A percentile compares a stretch with the other conserved stretches of the same genome.
These are phyloP conservation scores for Tulasnella sp. DNA, from an alignment of 768 basidiomycete genomes.

Conservation along the genomic window DNA sequence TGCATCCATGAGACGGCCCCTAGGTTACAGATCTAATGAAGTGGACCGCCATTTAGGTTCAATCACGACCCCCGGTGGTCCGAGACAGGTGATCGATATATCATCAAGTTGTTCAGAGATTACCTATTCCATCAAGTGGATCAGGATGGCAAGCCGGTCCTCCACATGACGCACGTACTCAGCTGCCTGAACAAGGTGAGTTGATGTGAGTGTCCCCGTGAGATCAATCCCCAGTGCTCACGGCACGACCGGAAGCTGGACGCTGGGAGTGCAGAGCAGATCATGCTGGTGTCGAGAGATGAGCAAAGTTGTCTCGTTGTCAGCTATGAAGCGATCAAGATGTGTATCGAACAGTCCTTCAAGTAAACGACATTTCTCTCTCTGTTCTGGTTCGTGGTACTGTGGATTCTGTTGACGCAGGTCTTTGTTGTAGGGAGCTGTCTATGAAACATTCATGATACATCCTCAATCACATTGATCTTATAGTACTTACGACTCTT, in stretches of 20 bases:
- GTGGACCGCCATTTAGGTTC: too few species aligned
- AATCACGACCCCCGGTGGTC: constrained; percentile 96
- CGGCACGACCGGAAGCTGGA: constrained; percentile 50
- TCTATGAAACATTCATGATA: too few species aligned
- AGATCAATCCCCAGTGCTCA: background rate
- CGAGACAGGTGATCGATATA: constrained; percentile 95
- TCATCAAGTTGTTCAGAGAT: constrained; percentile 95
- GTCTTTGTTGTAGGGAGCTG: too few species aligned
- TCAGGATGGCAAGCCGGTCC: constrained; percentile 74
- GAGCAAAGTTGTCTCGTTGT: constrained; percentile 95
- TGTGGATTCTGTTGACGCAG: too few species aligned
- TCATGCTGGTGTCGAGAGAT: constrained; percentile 91
- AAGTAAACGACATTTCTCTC: constrained; percentile 39
- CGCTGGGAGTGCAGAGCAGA: constrained; percentile 80
- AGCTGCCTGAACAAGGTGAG: constrained; percentile 85
- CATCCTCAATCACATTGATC: too few species aligned
- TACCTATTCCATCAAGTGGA: constrained; percentile 98
- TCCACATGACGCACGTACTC: constrained; percentile 85
- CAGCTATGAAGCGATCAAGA: constrained; percentile 82
- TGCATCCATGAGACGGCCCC: background rate
- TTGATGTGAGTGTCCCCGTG: background rate
- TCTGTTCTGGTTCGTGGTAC: too few species aligned
- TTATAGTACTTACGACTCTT: too few species aligned
- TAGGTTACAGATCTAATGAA: too few species aligned
- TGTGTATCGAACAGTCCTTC: constrained; percentile 75